These are phyloP conservation scores for Trichoderma koningiopsis DNA, from an alignment of 2,329 filamentous ascomycete species.

Conservation along the genomic window DNA sequence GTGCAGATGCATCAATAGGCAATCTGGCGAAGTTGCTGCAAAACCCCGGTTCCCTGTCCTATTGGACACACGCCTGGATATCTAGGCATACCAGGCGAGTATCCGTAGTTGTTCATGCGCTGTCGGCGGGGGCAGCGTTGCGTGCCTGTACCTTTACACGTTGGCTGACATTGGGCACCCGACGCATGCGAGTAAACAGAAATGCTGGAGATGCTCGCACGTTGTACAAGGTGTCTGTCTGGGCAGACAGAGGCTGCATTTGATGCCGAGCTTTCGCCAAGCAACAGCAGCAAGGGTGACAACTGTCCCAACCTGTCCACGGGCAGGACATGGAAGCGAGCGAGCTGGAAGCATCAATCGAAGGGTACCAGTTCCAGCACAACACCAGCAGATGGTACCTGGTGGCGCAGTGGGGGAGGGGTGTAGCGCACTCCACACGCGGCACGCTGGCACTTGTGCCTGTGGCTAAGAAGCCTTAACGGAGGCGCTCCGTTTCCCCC, in stretches of 20 bases:
- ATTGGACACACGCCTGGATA: slow-evolving; percentile 6
- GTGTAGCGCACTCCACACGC: slow-evolving; percentile 4
- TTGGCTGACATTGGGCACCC: not conserved
- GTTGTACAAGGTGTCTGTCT: not conserved
- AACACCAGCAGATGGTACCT: not conserved
- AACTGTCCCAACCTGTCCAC: not conserved
- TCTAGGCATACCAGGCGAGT: not conserved
- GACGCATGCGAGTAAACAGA: not conserved
- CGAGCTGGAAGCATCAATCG: not conserved
- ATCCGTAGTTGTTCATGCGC: not conserved
- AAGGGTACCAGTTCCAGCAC: not conserved
- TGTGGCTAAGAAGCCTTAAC: not conserved
- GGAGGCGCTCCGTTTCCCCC: slow-evolving; percentile 12
- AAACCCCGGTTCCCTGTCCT: slow-evolving; percentile 16
- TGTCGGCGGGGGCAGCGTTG: not conserved
- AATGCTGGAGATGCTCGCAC: not conserved
- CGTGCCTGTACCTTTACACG: not conserved
- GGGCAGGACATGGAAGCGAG: slow-evolving; percentile 4
- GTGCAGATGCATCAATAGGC: slow-evolving; percentile 4
- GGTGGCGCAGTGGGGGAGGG: slow-evolving; percentile 19
- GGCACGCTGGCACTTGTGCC: not conserved
- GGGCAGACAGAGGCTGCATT: not conserved
- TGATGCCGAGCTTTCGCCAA: not conserved
- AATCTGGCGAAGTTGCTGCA: slow-evolving; percentile 20
- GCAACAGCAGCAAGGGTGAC: slow-evolving; percentile 1